phyloP scores from a whole-genome alignment of 148 eudicot species.

The Rhododendron griersonianum region DNA sequence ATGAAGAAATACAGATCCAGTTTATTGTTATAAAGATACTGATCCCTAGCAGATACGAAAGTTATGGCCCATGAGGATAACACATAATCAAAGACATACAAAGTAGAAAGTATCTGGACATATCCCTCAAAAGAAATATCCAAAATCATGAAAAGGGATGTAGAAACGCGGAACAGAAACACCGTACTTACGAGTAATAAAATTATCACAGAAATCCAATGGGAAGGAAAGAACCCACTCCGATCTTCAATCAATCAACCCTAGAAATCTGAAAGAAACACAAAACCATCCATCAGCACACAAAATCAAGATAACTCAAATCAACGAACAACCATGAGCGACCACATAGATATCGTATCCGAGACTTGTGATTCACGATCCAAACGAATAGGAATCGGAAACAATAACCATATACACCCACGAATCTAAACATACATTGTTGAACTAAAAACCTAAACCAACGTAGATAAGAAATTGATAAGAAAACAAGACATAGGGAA shows the following conservation, averaged over 20 bases:
- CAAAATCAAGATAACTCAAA: neutral
- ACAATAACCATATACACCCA: neutral
- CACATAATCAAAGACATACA: too few species aligned
- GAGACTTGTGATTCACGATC: neutral
- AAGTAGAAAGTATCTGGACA: neutral
- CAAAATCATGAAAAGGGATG: neutral
- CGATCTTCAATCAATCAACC: conserved; percentile 3
- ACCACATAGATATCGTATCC: neutral
- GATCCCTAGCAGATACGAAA: neutral
- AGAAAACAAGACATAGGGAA: neutral
- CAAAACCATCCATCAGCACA: neutral
- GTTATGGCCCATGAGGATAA: too few species aligned
- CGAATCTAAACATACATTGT: neutral
- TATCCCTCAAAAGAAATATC: neutral
- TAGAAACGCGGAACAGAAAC: neutral
- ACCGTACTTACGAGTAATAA: neutral
- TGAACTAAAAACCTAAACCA: neutral
- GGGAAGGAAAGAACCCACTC: neutral
- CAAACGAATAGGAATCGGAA: neutral
- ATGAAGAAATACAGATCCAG: neutral
- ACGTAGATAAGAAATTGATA: neutral
- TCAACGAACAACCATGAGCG: neutral
- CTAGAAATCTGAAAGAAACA: neutral
- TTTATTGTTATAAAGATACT: neutral
- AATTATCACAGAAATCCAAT: neutral